Percentiles rank a stretch among this genome's conserved stretches.
These are phyloP conservation scores for Lactifluus rugatus DNA, from an alignment of 768 basidiomycete genomes.

Conservation along the genomic window DNA sequence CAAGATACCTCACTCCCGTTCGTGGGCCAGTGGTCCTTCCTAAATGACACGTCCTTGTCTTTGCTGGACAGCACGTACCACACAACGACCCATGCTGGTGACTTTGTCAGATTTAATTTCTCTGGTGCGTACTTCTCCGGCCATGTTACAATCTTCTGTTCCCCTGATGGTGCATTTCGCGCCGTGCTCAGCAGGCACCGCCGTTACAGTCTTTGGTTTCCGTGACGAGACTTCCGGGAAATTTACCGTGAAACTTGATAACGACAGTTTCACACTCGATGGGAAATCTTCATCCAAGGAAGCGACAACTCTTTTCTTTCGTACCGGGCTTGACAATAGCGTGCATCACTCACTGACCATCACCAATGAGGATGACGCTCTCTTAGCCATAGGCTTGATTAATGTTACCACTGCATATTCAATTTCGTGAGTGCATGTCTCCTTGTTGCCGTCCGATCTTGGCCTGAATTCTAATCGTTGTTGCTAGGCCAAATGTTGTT, in stretches of 20 bases:
- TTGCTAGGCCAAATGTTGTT: not conserved
- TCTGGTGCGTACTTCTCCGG: slow-evolving; percentile 30
- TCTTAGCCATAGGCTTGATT: slow-evolving; percentile 44
- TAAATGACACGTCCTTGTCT: slow-evolving; percentile 21
- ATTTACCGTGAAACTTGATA: slow-evolving; percentile 50
- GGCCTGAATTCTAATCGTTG: not conserved
- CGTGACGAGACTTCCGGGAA: slow-evolving; percentile 48
- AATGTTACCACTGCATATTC: slow-evolving; percentile 33
- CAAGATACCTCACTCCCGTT: slow-evolving; percentile 41
- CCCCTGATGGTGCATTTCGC: not conserved
- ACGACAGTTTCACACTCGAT: slow-evolving; percentile 38
- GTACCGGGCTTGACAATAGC: slow-evolving; percentile 47
- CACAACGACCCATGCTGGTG: slow-evolving; percentile 33
- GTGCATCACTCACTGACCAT: slow-evolving; percentile 42
- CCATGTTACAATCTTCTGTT: not conserved
- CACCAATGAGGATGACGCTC: slow-evolving; percentile 36
- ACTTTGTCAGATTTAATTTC: slow-evolving; percentile 36
- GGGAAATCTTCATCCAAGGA: slow-evolving; percentile 45
- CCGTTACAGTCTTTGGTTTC: slow-evolving; percentile 50
- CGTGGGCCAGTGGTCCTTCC: slow-evolving; percentile 44
- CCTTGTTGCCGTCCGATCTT: not conserved
- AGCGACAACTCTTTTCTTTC: slow-evolving; percentile 50
- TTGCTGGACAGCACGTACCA: slow-evolving; percentile 23
- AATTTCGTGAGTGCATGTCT: slow-evolving; percentile 7
- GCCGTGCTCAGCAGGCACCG: slow-evolving; percentile 37